Evolutionary conservation across 106 monocot genomes (phyloP).

Genomic region (Acorus calamus): DNA sequence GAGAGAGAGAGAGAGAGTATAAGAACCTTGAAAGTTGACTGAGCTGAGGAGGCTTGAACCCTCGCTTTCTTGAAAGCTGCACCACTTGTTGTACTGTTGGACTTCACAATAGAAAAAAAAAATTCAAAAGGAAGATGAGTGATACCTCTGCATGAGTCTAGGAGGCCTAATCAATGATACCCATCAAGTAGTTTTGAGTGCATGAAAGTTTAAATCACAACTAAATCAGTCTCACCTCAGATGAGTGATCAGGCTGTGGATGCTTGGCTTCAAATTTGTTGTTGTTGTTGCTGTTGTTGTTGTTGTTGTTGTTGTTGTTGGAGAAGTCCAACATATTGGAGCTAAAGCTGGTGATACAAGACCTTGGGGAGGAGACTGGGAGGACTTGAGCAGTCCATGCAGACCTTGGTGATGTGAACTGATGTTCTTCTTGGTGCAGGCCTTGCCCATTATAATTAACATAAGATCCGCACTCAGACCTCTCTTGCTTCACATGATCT

Average conservation of each 20-base stretch:
- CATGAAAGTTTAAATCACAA: too few species aligned
- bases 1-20: neutral
- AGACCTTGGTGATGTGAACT: constrained; percentile 8
- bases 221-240: constrained; percentile 37
- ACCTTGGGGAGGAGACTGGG: constrained; percentile 54
- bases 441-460: constrained; percentile 6
- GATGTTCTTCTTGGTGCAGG: too few species aligned
- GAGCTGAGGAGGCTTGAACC: constrained; percentile 47
- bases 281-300: too few species aligned
- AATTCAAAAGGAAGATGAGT: constrained; percentile 9
- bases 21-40: constrained; percentile 74
- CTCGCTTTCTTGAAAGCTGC: constrained; percentile 75
- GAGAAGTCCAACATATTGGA: constrained; percentile 64
- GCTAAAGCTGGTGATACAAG: constrained; percentile 56
- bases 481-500: constrained; percentile 29
- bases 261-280: constrained; percentile 23
- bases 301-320: constrained; percentile 5
- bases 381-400: constrained; percentile 37
- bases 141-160: neutral
- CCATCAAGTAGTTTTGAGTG: too few species aligned
- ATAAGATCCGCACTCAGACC: constrained; percentile 4
- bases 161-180: too few species aligned
- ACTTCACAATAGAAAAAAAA: constrained; percentile 17
- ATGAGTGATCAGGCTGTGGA: constrained; percentile 39
- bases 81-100: constrained; percentile 63